phyloP scores from a whole-genome alignment of 345 rosid species.

The Brassica rapa region DNA sequence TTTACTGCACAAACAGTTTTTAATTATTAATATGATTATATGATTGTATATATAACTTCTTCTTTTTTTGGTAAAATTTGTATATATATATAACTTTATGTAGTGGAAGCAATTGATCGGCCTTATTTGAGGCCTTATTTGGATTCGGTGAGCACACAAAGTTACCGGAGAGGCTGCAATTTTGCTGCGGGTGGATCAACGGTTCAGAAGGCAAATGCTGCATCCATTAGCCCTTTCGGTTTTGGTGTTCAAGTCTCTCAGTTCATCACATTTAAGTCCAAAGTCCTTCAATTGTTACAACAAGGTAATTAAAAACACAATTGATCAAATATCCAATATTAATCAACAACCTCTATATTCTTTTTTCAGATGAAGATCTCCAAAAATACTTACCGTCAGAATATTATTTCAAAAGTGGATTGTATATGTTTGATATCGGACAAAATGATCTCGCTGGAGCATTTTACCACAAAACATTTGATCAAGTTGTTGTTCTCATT shows the following conservation, averaged over 20 bases:
- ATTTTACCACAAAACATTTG: slow-evolving; percentile 39
- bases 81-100: not conserved
- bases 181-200: slow-evolving; percentile 45
- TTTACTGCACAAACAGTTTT: not conserved
- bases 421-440: slow-evolving; percentile 64
- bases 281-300: slow-evolving; percentile 41
- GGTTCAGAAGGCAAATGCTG: slow-evolving; percentile 41
- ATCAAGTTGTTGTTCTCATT: slow-evolving; percentile 47
- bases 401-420: slow-evolving; percentile 45
- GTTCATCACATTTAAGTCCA: slow-evolving; percentile 48
- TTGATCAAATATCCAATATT: not conserved
- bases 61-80: too few species aligned
- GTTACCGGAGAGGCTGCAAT: slow-evolving; percentile 40
- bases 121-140: slow-evolving; percentile 48
- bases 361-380: slow-evolving; percentile 39
- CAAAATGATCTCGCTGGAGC: slow-evolving; percentile 58
- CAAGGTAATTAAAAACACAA: slow-evolving; percentile 43
- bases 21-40: not conserved
- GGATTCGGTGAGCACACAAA: slow-evolving; percentile 37
- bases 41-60: not conserved
- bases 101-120: slow-evolving; percentile 37
- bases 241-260: slow-evolving; percentile 48
- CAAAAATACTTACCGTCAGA: slow-evolving; percentile 47
- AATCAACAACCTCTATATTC: not conserved
- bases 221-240: slow-evolving; percentile 39